These are phyloP conservation scores for Stemphylium lycopersici DNA, from an alignment of 2,329 filamentous ascomycete genomes.

Conservation along the genomic window DNA sequence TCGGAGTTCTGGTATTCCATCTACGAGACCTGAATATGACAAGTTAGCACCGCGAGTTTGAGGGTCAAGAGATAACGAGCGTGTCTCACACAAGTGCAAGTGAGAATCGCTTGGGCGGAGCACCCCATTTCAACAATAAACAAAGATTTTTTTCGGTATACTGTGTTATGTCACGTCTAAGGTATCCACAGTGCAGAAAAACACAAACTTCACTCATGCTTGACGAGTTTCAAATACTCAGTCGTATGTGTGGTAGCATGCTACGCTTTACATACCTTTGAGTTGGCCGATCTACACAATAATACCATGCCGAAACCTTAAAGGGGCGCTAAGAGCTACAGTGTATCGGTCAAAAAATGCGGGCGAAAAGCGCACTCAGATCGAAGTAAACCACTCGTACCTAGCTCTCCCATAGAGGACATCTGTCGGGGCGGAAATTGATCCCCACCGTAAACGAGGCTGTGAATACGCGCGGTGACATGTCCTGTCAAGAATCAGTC, in stretches of 20 bases:
- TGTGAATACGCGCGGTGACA: background rate
- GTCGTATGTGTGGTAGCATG: background rate
- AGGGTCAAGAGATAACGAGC: background rate
- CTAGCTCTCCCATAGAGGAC: background rate
- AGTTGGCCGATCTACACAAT: background rate
- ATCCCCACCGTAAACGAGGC: background rate
- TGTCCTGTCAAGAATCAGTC: conserved; percentile 2
- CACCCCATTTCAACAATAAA: background rate
- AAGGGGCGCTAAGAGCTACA: background rate
- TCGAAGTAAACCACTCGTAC: background rate
- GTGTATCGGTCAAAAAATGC: background rate
- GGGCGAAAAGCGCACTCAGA: background rate
- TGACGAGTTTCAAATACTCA: background rate
- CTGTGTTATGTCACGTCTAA: background rate
- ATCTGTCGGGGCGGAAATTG: background rate
- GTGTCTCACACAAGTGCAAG: background rate
- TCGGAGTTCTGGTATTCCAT: background rate
- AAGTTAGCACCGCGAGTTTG: background rate
- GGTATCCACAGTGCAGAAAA: background rate
- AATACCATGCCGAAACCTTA: background rate
- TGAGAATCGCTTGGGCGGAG: background rate
- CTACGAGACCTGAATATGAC: background rate
- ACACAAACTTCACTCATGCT: background rate
- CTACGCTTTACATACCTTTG: background rate
- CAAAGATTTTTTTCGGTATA: background rate